Conservation (phyloP, 306 rosid genomes). For the Boehmeria nivea region DNA sequence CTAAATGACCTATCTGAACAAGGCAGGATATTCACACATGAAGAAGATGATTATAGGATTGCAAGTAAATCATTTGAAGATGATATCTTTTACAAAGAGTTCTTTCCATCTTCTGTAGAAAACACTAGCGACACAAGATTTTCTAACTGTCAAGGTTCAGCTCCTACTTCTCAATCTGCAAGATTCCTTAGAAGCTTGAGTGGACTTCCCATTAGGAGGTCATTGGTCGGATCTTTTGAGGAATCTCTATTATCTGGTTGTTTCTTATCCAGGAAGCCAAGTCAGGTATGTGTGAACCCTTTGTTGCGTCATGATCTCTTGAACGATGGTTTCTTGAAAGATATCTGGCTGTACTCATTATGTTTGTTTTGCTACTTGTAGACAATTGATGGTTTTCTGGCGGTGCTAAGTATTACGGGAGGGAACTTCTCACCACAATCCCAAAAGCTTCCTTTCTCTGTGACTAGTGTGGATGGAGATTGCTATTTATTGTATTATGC, state of each 20-base stretch:
- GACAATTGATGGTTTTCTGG: slow-evolving; percentile 90
- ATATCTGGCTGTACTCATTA: slow-evolving; percentile 7
- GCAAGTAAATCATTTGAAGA: slow-evolving; percentile 54
- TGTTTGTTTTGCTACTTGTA: slow-evolving; percentile 20
- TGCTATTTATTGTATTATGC: slow-evolving; percentile 77
- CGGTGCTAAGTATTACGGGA: slow-evolving; percentile 76
- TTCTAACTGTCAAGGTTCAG: slow-evolving; percentile 43
- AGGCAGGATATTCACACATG: slow-evolving; percentile 24
- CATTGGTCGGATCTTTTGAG: slow-evolving; percentile 96
- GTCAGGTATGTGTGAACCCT: slow-evolving; percentile 55
- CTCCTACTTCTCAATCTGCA: slow-evolving; percentile 35
- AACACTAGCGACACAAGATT: slow-evolving; percentile 27
- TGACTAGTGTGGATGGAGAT: slow-evolving; percentile 84
- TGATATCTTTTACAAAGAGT: slow-evolving; percentile 49
- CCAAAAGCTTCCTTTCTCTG: slow-evolving; percentile 96
- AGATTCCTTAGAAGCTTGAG: slow-evolving; percentile 75
- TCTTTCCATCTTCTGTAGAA: slow-evolving; percentile 63
- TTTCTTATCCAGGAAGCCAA: slow-evolving; percentile 54
- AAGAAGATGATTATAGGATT: slow-evolving; percentile 38
- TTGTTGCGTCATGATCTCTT: slow-evolving; percentile 15
- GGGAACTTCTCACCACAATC: slow-evolving; percentile 94
- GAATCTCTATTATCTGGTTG: slow-evolving; percentile 97
- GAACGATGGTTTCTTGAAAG: background rate
- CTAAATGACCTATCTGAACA: slow-evolving; percentile 36
- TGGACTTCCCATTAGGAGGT: slow-evolving; percentile 77